phyloP scores from a whole-genome alignment of 1,139 yeast genomes.

The Lodderomyces parapsilosis region DNA sequence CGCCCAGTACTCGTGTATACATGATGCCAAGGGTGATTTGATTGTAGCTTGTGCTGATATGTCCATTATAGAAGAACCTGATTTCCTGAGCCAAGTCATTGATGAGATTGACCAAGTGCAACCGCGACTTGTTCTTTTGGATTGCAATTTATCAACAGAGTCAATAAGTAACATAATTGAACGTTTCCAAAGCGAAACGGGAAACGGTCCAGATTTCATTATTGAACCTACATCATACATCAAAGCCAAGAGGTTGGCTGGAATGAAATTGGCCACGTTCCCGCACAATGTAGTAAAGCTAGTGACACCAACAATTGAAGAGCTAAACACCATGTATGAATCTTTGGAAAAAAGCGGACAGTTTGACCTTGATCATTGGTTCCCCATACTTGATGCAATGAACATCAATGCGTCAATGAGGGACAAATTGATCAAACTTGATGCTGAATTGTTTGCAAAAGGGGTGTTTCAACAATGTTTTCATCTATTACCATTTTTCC shows the following conservation, averaged over 20 bases:
- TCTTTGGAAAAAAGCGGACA: conserved; percentile 36
- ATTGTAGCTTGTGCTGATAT: conserved; percentile 83
- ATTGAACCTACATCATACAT: conserved; percentile 78
- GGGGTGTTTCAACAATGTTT: conserved; percentile 73
- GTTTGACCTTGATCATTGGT: conserved; percentile 64
- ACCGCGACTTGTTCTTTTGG: conserved; percentile 56
- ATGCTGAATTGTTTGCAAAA: conserved; percentile 17
- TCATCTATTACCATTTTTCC: conserved; percentile 69
- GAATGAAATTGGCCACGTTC: conserved; percentile 24
- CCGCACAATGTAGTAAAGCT: conserved; percentile 38
- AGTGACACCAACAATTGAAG: conserved; percentile 69
- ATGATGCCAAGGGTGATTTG: conserved; percentile 60
- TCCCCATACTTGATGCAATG: conserved; percentile 64
- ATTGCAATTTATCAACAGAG: conserved; percentile 60
- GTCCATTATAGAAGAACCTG: conserved; percentile 54
- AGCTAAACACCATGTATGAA: conserved; percentile 54
- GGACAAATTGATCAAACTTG: conserved; percentile 16
- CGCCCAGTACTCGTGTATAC: conserved; percentile 74
- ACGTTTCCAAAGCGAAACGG: conserved; percentile 3
- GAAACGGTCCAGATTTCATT: conserved; percentile 19
- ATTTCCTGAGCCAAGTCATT: conserved; percentile 40
- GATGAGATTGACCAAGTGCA: conserved; percentile 26
- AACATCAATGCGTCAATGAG: conserved; percentile 51
- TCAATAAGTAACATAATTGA: conserved; percentile 27
- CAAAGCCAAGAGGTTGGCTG: conserved; percentile 48